phyloP scores from a whole-genome alignment of 805 yeast genomes.

The Yarrowia sp. region DNA sequence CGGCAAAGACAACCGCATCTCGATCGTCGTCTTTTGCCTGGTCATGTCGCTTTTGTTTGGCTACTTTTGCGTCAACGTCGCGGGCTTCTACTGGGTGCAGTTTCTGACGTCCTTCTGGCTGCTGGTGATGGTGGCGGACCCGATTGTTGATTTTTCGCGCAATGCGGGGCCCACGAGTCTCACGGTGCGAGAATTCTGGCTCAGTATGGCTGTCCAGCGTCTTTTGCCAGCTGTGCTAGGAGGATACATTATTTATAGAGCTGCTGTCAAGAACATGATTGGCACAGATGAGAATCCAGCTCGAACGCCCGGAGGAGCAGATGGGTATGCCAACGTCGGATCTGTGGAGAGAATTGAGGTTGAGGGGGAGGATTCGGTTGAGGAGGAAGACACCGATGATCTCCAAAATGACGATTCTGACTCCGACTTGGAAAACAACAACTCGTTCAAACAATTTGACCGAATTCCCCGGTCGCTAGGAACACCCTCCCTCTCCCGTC shows the following conservation, averaged over 20 bases:
- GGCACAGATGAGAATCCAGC: constrained; percentile 49
- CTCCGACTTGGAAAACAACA: not conserved
- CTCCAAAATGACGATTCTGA: too few species aligned
- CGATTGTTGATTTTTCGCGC: constrained; percentile 50
- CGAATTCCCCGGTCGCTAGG: constrained; percentile 7
- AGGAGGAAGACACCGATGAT: not conserved
- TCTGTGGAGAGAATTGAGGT: not conserved
- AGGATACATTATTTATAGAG: constrained; percentile 69
- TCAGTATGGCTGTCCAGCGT: constrained; percentile 65
- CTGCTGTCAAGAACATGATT: constrained; percentile 46
- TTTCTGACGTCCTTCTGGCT: constrained; percentile 83
- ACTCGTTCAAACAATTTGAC: not conserved
- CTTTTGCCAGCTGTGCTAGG: constrained; percentile 77
- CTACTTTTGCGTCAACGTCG: constrained; percentile 59
- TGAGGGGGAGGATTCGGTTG: not conserved
- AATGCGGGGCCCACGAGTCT: not conserved
- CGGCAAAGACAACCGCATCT: constrained; percentile 72
- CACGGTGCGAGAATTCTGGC: constrained; percentile 11
- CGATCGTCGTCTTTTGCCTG: constrained; percentile 64
- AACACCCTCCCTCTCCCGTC: constrained; percentile 47
- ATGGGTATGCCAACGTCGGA: constrained; percentile 11
- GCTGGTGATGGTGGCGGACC: constrained; percentile 80
- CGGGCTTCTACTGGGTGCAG: constrained; percentile 66
- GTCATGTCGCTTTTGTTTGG: constrained; percentile 56
- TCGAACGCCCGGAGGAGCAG: not conserved